Evolutionary conservation across 2,329 filamentous ascomycete genomes (phyloP), one percentile per base, ranked within the genome.

Genomic region (Paracoccidioides brasiliensis): DNA sequence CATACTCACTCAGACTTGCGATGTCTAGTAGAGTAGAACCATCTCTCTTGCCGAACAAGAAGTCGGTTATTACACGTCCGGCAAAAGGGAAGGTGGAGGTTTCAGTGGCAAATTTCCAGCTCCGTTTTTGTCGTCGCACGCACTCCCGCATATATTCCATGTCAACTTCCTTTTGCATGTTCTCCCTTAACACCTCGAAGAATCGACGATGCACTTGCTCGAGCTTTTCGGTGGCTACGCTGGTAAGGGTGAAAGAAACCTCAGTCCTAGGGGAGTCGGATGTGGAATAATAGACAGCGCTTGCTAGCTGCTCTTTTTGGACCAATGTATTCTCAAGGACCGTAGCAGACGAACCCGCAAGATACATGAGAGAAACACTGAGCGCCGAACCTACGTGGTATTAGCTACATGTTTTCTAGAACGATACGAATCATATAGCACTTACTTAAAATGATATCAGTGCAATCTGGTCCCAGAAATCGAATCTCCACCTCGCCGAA

Each of bases 81-180:
- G 88, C 84, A 69, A 91, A 95, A 60, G 90, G 88, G 28, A 83
- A 81, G 54, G 88, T 83, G 2, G 85, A 88, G 52, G 82, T 84
- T 70, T 98, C 93, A 0, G 88, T 87, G 45, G 85, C 81, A 62
- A 88, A 91, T 67, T 90, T 90, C 64, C 89, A 80, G 64, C 90
- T 87, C 49, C 90, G 82, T 59, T 83, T 82, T 69, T 93, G 88
- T 55, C 90, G 81, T 62, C 81, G 81, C 51, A 98, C 83, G 68
- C 90, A 96, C 62, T 96, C 90, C 49, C 81, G 80, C 74, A 98
- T 80, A 67, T 98, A 98, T 1, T 79, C 78, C 85, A 97, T 89
- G 62, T 98, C 89, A 3, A 98, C 74, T 2, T 88, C 84, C 59
- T 89, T 88, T 38, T 63, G 58, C 35, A 86, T 84, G 10, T 91